These are phyloP conservation scores for Detonula confervacea DNA, from an alignment of 352 stramenopile species.

Conservation along the genomic window DNA sequence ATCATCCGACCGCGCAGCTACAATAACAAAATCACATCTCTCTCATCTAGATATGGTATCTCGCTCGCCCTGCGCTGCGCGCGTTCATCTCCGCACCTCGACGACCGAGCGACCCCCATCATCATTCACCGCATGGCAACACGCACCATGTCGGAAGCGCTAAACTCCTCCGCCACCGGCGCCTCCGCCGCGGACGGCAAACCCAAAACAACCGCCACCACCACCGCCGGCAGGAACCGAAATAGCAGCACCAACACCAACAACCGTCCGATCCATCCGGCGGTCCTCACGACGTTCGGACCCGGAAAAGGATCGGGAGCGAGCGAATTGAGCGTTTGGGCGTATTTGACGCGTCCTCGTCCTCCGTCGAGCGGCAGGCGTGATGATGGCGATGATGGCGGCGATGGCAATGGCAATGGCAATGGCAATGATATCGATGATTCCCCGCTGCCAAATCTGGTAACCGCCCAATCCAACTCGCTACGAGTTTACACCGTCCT, in stretches of 20 bases:
- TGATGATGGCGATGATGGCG: slow-evolving; percentile 5
- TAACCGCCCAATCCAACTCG: slow-evolving; percentile 74
- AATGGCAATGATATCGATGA: no score
- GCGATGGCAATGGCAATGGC: not conserved
- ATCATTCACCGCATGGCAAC: no score
- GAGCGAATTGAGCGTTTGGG: slow-evolving; percentile 45
- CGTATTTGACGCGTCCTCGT: slow-evolving; percentile 46
- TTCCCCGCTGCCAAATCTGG: slow-evolving; percentile 65
- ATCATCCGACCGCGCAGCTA: no score
- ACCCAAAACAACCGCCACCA: slow-evolving; percentile 3
- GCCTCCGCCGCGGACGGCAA: not conserved
- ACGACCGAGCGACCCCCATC: no score
- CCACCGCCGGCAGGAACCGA: not conserved
- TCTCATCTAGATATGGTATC: no score
- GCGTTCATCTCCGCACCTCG: no score
- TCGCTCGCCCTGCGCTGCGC: no score
- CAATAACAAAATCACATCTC: no score
- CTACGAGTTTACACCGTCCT: slow-evolving; percentile 69
- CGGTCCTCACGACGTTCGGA: slow-evolving; percentile 38
- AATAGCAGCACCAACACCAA: slow-evolving; percentile 2
- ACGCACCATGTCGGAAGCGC: not conserved
- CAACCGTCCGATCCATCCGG: slow-evolving; percentile 48
- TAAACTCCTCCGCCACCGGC: not conserved
- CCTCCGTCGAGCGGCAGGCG: slow-evolving; percentile 6
- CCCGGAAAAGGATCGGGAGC: slow-evolving; percentile 36